Base-by-base conservation (phyloP, 2,329 filamentous ascomycete genomes). In the Arthrinium phaeospermum region DNA sequence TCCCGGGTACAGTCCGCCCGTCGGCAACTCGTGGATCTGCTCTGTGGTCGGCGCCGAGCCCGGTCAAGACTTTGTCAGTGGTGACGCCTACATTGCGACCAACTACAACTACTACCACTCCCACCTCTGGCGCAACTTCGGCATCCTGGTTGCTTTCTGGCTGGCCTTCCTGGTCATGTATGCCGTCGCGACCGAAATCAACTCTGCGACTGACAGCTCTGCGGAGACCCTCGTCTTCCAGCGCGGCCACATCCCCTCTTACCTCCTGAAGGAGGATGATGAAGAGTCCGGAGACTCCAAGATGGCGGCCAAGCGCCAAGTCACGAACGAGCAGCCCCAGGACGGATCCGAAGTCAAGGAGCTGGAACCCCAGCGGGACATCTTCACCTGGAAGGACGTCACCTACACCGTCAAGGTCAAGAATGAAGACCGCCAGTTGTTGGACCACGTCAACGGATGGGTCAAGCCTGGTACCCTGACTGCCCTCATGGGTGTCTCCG, bases 381-480 rank as follows among this genome's bases (percentile, higher is more conserved):
- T 95, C 71, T 96, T 96, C 81, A 92, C 93, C 53, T 97, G 94
- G 94, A 87, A 90, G 71, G 87, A 95, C 76, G 91, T 96, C 0
- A 91, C 91, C 75, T 97, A 89, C 72, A 86, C 90, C 27, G 88
- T 91, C 75, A 88, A 92, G 76, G 93, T 97, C 82, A 96, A 96
- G 82, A 87, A 86, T 1, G 89, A 94, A 75, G 83, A 86, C 0
- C 89, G 94, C n/a, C 88, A 92, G 24, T 80, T 98, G 73, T 83
- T 98, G 70, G 91, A 97, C 75, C 85, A 95, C 71, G 93, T 97
- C 1, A 90, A 93, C 76, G 95, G 95, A 7, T 97, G 94, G 93
- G 94, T 98, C 72, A 95, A 95, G 80, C 95, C 95, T 0, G 95
- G 95, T 44, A 97, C 93, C 1, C 83, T 97, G 46, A 97, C 94